Conservation (phyloP, 1,139 yeast species). For the Candida neerlandica region DNA sequence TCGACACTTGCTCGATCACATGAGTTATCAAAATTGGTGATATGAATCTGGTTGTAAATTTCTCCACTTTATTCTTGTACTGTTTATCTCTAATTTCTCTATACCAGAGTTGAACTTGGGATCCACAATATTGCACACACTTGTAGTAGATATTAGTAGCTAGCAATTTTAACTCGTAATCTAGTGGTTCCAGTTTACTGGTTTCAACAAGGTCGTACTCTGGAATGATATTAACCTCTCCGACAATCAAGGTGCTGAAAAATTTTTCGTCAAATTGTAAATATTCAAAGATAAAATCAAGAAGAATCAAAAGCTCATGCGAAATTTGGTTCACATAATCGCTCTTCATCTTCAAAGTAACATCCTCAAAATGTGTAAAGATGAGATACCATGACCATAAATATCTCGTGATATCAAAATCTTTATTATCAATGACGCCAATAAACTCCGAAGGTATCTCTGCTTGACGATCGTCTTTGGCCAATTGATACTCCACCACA, state of each 20-base stretch:
- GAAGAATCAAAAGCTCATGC: conserved; percentile 48
- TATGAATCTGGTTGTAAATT: conserved; percentile 59
- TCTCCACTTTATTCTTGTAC: conserved; percentile 58
- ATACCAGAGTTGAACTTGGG: conserved; percentile 74
- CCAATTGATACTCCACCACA: conserved; percentile 63
- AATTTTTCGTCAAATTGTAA: conserved; percentile 41
- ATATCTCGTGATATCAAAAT: conserved; percentile 39
- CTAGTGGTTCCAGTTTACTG: conserved; percentile 20
- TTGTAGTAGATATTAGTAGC: conserved; percentile 59
- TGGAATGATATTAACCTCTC: conserved; percentile 18
- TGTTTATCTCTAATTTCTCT: conserved; percentile 60
- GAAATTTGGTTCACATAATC: conserved; percentile 60
- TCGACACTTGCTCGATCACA: conserved; percentile 59
- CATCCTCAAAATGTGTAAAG: conserved; percentile 63
- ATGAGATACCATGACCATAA: conserved; percentile 74
- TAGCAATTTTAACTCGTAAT: conserved; percentile 35
- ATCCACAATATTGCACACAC: conserved; percentile 62
- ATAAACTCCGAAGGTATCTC: conserved; percentile 40
- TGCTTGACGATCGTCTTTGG: conserved; percentile 29
- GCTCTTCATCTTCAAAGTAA: conserved; percentile 65
- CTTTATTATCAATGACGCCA: conserved; percentile 16
- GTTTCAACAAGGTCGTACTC: conserved; percentile 23
- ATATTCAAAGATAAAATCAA: conserved; percentile 54
- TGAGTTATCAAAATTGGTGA: conserved; percentile 65
- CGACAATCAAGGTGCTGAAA: conserved; percentile 11